Evolutionary conservation across 495 filamentous ascomycete genomes (phyloP), one percentile per base, ranked within the genome.

Genomic region (Neurospora africana): DNA sequence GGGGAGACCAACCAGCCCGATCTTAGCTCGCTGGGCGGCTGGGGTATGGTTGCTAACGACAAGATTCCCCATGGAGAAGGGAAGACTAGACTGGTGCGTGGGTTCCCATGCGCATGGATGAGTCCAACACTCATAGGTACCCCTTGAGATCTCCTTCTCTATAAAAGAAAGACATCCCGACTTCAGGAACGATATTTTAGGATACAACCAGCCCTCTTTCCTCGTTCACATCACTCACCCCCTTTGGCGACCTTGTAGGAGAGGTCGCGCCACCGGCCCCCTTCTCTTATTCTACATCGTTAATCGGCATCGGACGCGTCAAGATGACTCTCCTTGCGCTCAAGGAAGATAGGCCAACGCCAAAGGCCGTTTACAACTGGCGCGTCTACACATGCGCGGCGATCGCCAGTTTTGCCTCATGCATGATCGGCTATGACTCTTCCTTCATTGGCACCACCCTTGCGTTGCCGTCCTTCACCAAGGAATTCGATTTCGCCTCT

Each of bases 291-390:
- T 23, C 8, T 61, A 19, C 37, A 47, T 71, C 37, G 17, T 35
- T 30, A 38, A 44, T 68, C 61, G 17, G 38, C 61, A 36, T 9
- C 4, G 21, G 11, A 43, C 53, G 11, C 47, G 11, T 53, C 79
- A 85, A 74, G 58, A 90, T 91, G 88, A 86, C 85, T 70, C 75
- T 90, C 74, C 83, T 90, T 72, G 80, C 82, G 27, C 80, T 90
- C 67, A 85, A 87, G 69, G 89, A 92, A 79, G 89, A 92, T 77
- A 79, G 88, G 78, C 88, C 89, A 37, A 90, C 90, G 75, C 89
- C 89, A 2, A 80, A 82, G 71, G 82, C 84, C 58, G 91, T 93
- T 75, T 93, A 92, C 86, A 93, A 93, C 82, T 93, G 90, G 90
- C 83, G 89, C 43, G 86, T 93, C 65, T 93, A 91, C 74, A 78